Conservation (phyloP, 2,329 filamentous ascomycete genomes). For the Dothidotthia symphoricarpi region DNA sequence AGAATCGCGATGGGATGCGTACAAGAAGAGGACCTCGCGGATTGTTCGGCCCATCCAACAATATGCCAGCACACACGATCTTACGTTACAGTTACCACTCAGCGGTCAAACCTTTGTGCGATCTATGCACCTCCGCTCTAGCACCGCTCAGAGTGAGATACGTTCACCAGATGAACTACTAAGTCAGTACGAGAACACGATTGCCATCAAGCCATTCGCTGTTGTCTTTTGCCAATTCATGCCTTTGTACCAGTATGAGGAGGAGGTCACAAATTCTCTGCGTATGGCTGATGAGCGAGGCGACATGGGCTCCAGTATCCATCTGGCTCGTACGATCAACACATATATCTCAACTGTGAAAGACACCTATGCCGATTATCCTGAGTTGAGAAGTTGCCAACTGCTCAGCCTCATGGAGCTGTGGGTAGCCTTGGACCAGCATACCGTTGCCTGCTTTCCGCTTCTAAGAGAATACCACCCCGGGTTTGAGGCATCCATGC, state of each 20-base stretch:
- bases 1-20: conserved; percentile 19
- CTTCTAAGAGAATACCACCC: conserved; percentile 55
- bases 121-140: conserved; percentile 1
- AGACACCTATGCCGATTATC: conserved; percentile 44
- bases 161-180: conserved; percentile 15
- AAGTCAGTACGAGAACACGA: conserved; percentile 12
- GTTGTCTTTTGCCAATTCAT: conserved; percentile 8
- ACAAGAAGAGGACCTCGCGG: conserved; percentile 32
- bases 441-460: conserved; percentile 45
- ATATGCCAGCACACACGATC: conserved; percentile 27
- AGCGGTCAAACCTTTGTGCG: conserved; percentile 16
- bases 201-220: conserved; percentile 18
- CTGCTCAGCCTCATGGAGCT: conserved; percentile 57
- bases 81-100: conserved; percentile 18
- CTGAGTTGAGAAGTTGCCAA: conserved; percentile 53
- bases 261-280: conserved; percentile 26
- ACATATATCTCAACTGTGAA: conserved; percentile 8
- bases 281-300: no score
- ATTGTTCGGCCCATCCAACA: conserved; percentile 45
- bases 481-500: conserved; percentile 48
- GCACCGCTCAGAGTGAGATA: background rate
- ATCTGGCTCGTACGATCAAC: conserved; percentile 42
- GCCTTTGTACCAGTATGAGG: conserved; percentile 15
- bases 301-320: no score
- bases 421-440: conserved; percentile 58